Conservation (phyloP, 352 stramenopile genomes). For the Pythium sp. region DNA sequence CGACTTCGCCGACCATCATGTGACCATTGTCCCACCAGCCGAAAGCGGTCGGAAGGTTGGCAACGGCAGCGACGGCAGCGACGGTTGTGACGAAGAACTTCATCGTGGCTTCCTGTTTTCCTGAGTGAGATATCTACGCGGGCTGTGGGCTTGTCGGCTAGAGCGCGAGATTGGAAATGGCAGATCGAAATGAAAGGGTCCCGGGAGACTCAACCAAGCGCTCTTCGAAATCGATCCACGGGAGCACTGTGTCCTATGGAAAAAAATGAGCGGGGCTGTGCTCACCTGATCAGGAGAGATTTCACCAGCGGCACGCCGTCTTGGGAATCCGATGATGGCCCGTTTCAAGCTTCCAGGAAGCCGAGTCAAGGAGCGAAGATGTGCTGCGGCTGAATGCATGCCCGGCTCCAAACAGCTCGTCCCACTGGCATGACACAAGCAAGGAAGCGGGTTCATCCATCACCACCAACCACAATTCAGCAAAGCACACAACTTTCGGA, state of each 20-base stretch:
- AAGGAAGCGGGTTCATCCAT: constrained; percentile 6
- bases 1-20: constrained; percentile 56
- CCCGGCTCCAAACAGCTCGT: constrained; percentile 6
- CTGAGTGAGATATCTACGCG: not conserved
- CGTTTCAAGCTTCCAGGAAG: not conserved
- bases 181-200: not conserved
- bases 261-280: not conserved
- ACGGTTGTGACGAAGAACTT: constrained; percentile 27
- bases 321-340: not conserved
- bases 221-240: not conserved
- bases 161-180: constrained; percentile 12
- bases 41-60: constrained; percentile 21
- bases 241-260: not conserved
- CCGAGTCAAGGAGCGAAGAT: not conserved
- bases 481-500: too few species aligned
- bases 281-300: not conserved
- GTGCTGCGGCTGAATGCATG: not conserved
- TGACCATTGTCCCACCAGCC: constrained; percentile 72
- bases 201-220: not conserved
- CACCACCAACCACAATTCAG: not conserved
- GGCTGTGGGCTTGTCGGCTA: constrained; percentile 1
- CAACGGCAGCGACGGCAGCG: constrained; percentile 7
- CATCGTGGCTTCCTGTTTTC: constrained; percentile 18
- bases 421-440: not conserved
- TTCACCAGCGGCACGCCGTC: not conserved